Evolutionary conservation across 2,329 filamentous ascomycete species (phyloP), one percentile per base, ranked within the genome.

Genomic region (Aspergillus sclerotialis): DNA sequence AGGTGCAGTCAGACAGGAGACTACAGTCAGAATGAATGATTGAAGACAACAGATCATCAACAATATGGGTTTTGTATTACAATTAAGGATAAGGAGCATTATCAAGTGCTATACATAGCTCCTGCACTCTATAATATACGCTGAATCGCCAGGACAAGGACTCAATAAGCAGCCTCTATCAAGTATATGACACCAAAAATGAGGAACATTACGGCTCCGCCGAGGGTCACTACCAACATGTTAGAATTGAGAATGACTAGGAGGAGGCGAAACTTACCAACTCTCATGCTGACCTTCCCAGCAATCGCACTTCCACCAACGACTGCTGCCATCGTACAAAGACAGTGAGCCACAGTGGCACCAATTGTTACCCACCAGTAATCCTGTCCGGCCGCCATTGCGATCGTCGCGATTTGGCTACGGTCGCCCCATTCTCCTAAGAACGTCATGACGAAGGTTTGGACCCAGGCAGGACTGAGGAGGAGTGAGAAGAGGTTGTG

Each of bases 401-500:
- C 92, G 56, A 98, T 94, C 0, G 92, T 98, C 14, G 92, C 92
- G 53, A 98, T 96, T 67, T 98, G 92, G 58, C 86, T 94, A 48
- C 92, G 80, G 55, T 98, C 92, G 37, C 92, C 92, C 92, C 92
- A 98, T 62, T 98, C 92, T 26, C 92, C 92, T 18, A 98, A 68
- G 66, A 98, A 98, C 2, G 92, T 98, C 92, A 98, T 98, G 50
- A 93, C 78, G 57, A 98, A 98, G 0, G 92, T 98, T 65, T 96
- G 90, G 10, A 98, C 92, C 92, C 92, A 98, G 1, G 89, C 92
- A 1, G 92, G 92, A 61, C 86, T 94, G 25, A 98, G 73, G 4
- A 98, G 74, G 5, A 98, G 71, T 8, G 85, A 88, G 43, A 88
- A 78, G 4, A 98, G 76, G 52, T 98, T 98, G 59, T 80, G 80